Evolutionary conservation across 495 filamentous ascomycete genomes (phyloP).

Genomic region (Chlorociboria aeruginascens): DNA sequence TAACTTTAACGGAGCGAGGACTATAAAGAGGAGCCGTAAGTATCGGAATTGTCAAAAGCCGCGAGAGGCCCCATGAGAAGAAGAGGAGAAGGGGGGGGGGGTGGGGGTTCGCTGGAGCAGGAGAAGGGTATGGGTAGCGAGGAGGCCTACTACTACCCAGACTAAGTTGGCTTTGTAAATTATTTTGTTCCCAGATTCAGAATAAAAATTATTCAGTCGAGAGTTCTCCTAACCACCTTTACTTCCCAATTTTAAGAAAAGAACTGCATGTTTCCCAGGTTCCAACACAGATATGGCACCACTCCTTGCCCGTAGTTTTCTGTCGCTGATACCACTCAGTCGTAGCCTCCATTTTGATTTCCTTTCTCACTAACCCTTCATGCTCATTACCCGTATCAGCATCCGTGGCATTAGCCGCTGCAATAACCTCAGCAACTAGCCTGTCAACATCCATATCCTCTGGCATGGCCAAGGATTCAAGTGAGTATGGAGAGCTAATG

Average conservation of each 20-base stretch:
- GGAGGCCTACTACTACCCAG: too few relatives aligned
- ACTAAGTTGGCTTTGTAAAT: too few relatives aligned
- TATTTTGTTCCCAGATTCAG: too few relatives aligned
- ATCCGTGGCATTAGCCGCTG: not conserved
- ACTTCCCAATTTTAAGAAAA: too few relatives aligned
- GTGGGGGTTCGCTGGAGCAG: too few relatives aligned
- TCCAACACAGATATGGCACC: slow-evolving; percentile 11
- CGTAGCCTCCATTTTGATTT: slow-evolving; percentile 4
- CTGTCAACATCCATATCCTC: slow-evolving; percentile 1
- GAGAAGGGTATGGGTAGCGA: too few relatives aligned
- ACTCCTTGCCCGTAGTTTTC: slow-evolving; percentile 4
- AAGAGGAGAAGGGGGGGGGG: not conserved
- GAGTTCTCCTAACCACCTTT: too few relatives aligned
- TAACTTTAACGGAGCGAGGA: slow-evolving; percentile 11
- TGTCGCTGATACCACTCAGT: slow-evolving; percentile 5
- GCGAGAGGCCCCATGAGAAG: not conserved
- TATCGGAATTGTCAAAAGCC: not conserved
- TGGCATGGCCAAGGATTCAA: not conserved
- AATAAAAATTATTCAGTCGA: too few relatives aligned
- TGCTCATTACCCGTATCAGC: not conserved
- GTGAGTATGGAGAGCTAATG: not conserved
- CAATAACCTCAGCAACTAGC: not conserved
- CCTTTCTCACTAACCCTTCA: not conserved
- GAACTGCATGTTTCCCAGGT: not conserved
- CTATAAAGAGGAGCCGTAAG: slow-evolving; percentile 12